Percentiles rank a stretch among this genome's conserved stretches.
Evolutionary conservation across 176 grass and related monocot genomes (phyloP).

Genomic region (Lolium multiflorum): DNA sequence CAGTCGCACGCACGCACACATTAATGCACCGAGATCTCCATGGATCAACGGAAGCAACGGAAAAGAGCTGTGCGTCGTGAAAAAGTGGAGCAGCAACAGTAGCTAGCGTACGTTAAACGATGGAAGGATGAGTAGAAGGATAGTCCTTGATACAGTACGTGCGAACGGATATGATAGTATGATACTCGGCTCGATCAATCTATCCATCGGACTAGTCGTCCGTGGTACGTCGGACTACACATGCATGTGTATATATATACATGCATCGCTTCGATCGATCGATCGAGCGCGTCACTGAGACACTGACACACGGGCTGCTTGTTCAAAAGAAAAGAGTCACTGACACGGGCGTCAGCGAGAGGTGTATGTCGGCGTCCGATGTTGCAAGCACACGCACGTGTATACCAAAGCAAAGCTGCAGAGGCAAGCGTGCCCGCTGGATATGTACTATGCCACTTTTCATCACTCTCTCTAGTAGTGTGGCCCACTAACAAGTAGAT

Average conservation of each 20-base stretch:
- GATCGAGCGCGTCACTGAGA: neutral
- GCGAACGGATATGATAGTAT: too few species aligned
- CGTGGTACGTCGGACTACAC: neutral
- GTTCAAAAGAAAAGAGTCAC: neutral
- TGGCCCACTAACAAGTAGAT: too few species aligned
- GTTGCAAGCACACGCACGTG: neutral
- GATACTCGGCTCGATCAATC: neutral
- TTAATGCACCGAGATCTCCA: neutral
- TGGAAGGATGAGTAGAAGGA: too few species aligned
- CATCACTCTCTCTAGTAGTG: too few species aligned
- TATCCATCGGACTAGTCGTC: neutral
- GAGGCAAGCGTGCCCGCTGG: too few species aligned
- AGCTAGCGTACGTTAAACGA: too few species aligned
- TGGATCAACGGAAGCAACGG: neutral
- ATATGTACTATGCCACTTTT: too few species aligned
- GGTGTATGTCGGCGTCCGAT: neutral
- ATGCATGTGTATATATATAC: neutral
- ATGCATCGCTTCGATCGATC: too few species aligned
- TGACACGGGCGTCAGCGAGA: constrained; percentile 7
- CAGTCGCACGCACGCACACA: constrained; percentile 30
- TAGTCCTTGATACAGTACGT: too few species aligned
- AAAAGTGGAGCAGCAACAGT: too few species aligned
- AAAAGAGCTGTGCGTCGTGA: neutral
- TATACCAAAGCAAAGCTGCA: too few species aligned
- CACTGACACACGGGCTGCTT: too few species aligned